Conservation (phyloP, 176 grass and related monocot species). For the Triticum dicoccoides region DNA sequence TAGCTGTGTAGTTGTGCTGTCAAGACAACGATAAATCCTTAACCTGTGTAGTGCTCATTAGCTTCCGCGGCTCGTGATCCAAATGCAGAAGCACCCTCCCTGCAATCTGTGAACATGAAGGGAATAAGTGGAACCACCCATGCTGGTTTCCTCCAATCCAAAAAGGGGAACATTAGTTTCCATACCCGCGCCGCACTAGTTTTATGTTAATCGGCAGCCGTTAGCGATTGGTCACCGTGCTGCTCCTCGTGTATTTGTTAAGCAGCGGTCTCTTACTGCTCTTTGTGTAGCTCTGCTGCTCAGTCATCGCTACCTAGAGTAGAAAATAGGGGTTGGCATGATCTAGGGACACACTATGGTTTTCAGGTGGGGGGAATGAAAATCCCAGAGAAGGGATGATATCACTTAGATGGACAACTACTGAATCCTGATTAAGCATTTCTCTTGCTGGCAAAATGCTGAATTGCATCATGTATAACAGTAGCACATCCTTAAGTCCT, state of each 20-base stretch:
- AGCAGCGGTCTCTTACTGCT: background rate
- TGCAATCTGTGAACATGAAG: too few relatives aligned
- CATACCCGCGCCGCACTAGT: too few relatives aligned
- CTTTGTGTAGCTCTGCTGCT: background rate
- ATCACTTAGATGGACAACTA: background rate
- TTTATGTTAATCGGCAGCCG: background rate
- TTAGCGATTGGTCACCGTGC: background rate
- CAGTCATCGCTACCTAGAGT: background rate
- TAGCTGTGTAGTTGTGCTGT: background rate
- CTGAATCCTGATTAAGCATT: background rate
- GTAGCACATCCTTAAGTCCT: background rate
- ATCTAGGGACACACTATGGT: background rate
- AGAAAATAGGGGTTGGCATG: background rate
- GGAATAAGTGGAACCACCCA: background rate
- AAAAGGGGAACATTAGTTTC: background rate
- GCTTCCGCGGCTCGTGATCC: background rate
- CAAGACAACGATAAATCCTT: background rate
- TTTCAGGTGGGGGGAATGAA: background rate
- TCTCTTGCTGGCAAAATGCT: background rate
- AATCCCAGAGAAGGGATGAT: background rate
- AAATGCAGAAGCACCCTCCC: background rate
- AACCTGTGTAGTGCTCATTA: background rate
- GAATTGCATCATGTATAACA: background rate
- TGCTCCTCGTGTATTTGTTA: background rate
- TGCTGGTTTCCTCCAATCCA: background rate